phyloP scores from a whole-genome alignment of 805 yeast species.

The Wickerhamiella lipophila region DNA sequence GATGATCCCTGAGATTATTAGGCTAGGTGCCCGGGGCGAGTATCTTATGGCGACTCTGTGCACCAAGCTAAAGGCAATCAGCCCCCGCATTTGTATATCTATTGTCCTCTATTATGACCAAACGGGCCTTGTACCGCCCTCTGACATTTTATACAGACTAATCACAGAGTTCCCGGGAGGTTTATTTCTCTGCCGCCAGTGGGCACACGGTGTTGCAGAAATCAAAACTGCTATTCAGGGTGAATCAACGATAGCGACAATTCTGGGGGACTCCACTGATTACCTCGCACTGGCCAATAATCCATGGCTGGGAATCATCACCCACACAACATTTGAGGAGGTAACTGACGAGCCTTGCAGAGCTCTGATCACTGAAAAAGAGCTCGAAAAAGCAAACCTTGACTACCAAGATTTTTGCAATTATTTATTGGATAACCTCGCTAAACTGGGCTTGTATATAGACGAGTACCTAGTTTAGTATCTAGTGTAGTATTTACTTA shows the following conservation, averaged over 20 bases:
- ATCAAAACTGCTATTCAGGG: slow-evolving; percentile 7
- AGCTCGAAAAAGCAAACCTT: not conserved
- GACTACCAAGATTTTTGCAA: slow-evolving; percentile 5
- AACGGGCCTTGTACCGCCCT: not conserved
- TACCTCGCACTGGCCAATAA: slow-evolving; percentile 6
- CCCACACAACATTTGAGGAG: not conserved
- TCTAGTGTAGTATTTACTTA: no score
- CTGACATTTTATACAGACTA: not conserved
- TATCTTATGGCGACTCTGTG: not conserved
- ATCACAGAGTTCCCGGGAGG: slow-evolving; percentile 7
- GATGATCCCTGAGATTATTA: not conserved
- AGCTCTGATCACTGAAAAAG: not conserved
- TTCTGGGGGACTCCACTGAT: not conserved
- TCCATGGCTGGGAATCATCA: slow-evolving; percentile 13
- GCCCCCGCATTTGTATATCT: not conserved
- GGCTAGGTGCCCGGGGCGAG: not conserved
- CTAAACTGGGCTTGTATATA: not conserved
- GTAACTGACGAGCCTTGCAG: not conserved
- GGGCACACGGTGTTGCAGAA: slow-evolving; percentile 7
- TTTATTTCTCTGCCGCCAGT: slow-evolving; percentile 5
- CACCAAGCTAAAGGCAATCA: not conserved
- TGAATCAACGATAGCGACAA: not conserved
- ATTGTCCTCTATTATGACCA: not conserved
- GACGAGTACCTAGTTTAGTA: slow-evolving; percentile 11
- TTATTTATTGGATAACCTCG: slow-evolving; percentile 2